Evolutionary conservation across 352 stramenopile genomes (phyloP).

Genomic region (Pseudoperonospora humuli): DNA sequence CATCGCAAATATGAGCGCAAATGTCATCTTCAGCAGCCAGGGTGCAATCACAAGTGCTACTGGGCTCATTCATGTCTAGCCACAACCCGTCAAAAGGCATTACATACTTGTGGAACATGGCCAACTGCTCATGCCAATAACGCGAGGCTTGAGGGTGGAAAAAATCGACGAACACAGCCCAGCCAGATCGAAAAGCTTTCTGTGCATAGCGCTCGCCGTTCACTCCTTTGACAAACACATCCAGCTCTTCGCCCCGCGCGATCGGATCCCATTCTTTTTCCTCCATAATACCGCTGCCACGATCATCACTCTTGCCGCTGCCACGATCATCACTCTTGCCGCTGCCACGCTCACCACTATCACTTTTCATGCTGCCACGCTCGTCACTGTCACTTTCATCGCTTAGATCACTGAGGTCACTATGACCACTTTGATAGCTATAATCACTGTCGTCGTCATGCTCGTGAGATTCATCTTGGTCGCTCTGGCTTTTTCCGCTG

Average conservation of each 20-base stretch:
- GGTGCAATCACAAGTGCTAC: conserved; percentile 50
- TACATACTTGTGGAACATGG: conserved; percentile 46
- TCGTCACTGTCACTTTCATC: conserved; percentile 1
- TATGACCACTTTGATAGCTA: background rate
- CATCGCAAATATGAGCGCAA: conserved; percentile 21
- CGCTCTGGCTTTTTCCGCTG: background rate
- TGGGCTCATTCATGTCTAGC: conserved; percentile 81
- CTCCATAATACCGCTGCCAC: background rate
- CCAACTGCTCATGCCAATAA: conserved; percentile 67
- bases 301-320: background rate
- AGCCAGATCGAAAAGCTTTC: conserved; percentile 56
- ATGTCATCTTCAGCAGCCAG: conserved; percentile 30
- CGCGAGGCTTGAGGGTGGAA: conserved; percentile 62
- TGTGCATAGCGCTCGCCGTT: conserved; percentile 52
- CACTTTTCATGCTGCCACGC: no score
- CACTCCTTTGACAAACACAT: conserved; percentile 76
- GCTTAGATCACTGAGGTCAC: background rate
- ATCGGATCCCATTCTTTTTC: conserved; percentile 24
- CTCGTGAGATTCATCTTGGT: background rate
- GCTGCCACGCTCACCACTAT: background rate
- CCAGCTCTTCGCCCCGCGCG: conserved; percentile 30
- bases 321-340: background rate
- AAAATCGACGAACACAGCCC: conserved; percentile 80
- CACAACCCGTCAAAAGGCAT: conserved; percentile 76
- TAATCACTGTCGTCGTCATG: background rate